Conservation (phyloP, 73 alveolate species). For the Paramecium biaurelia region DNA sequence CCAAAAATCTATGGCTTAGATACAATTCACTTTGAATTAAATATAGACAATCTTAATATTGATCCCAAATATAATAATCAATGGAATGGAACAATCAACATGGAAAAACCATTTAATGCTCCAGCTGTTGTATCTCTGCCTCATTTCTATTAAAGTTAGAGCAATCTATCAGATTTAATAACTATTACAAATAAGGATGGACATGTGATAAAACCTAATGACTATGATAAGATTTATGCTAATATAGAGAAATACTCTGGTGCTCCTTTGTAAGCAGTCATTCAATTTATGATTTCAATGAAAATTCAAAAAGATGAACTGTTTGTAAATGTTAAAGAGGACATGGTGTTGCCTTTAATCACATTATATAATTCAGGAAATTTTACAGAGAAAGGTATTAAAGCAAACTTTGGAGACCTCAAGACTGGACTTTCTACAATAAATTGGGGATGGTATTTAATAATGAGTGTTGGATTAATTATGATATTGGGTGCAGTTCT, state of each 20-base stretch:
- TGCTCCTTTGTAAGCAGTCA: constrained; percentile 37
- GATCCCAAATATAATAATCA: neutral
- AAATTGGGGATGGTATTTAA: constrained; percentile 43
- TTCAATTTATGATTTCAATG: neutral
- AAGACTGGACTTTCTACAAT: neutral
- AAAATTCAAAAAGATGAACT: neutral
- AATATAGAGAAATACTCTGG: constrained; percentile 20
- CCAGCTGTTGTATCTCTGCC: constrained; percentile 40
- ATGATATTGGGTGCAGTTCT: neutral
- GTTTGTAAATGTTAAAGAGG: neutral
- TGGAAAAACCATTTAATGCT: constrained; percentile 42
- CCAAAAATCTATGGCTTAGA: constrained; percentile 5
- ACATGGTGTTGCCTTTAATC: neutral
- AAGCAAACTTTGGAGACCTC: neutral
- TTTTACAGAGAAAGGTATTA: neutral
- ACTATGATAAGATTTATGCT: constrained; percentile 38
- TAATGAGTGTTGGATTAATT: neutral
- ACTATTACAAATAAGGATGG: neutral
- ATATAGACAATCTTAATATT: neutral
- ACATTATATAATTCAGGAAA: constrained; percentile 29
- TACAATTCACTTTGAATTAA: neutral
- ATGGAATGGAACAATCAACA: constrained; percentile 36
- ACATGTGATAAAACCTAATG: neutral
- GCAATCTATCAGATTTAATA: neutral
- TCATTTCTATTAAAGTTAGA: neutral